Evolutionary conservation across 2,329 filamentous ascomycete genomes (phyloP), one percentile per base, ranked within the genome.

Genomic region (Neofusicoccum sp.): DNA sequence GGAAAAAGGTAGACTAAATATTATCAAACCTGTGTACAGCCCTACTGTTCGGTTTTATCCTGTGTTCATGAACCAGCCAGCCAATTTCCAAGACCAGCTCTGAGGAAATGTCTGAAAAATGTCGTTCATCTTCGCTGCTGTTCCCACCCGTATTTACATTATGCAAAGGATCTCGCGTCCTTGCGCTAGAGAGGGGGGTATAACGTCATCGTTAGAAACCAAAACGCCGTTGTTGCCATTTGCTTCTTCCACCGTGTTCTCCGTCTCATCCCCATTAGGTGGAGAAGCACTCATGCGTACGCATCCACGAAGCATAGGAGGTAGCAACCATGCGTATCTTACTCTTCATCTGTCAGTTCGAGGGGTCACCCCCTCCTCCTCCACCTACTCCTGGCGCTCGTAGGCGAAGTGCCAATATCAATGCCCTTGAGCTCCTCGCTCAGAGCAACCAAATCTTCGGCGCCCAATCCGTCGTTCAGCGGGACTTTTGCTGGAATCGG

Each of bases 401-500:
- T 26, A n/a, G 57, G 57, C 9, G 58, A 16, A n/a, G 59, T 67
- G 11, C 78, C 76, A 63, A 80, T 75, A 63, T 81, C 78, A 63
- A 80, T 79, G 64, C 71, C 75, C 63, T 73, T 86, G 80, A 93
- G 83, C 75, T 93, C 89, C 64, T 90, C 80, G 73, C 89, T 83
- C 57, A 93, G 75, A 20, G 87, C 84, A 73, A 81, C 80, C 64
- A 84, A 79, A 61, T 81, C 81, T 28, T 75, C 73, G 14, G 71
- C 75, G 56, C 72, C 76, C 68, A 34, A 75, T 74, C 72, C 74
- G 79, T 82, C 66, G 67, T 73, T 70, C 24, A 89, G 72, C 1
- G 88, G 87, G 7, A 90, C 78, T 74, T 91, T 91, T n/a, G 87
- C 86, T 3, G 89, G 88, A 51, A 90, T 82, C 0, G 86, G 84